Base-by-base conservation (phyloP, 345 rosid genomes). In the Pistacia integerrima region DNA sequence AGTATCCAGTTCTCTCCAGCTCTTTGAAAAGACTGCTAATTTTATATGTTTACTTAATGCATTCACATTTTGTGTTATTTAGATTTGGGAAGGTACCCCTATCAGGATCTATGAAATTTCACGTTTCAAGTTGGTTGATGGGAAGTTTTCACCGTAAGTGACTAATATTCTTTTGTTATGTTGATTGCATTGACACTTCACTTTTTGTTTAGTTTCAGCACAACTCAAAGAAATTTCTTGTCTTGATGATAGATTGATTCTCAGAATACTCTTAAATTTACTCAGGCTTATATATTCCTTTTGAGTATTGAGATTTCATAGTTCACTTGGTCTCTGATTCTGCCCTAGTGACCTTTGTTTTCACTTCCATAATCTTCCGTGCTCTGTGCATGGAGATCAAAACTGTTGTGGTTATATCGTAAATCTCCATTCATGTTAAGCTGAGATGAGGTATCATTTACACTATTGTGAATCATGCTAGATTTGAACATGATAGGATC, bases 61-160 rank as follows among this genome's bases (percentile, higher is more conserved):
- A 51, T 64, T 74, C 64, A 70, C 74, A 65, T 80, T 57, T 62
- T 81, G 49, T 69, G 77, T 73, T 71, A 56, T 74, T 72, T 82
- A 97, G 99, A 97, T 97, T 81, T 97, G 99, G 99, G 98, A 92
- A 88, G 99, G 99, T 76, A 88, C 75, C 78, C 97, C 99, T 36
- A 94, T 97, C 80, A 82, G 78, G 83, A 88, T 87, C 80, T 94
- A 97, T 82, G 97, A 91, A 82, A 92, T 97, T 80, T 93, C 97
- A 55, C 93, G 84, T 81, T 94, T 86, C 89, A 88, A 94, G 85
- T 84, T 97, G 93, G 98, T 97, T n/a, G 99, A 97, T 86, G 99
- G 99, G 77, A 97, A 94, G 82, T 97, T 97, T 86, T 97, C 99
- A 62, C 89, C 98, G 99, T 94, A 90, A 94, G 99, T 84, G 35